Evolutionary conservation across 129 eudicot species (phyloP), one percentile per base, ranked within the genome.

Genomic region (Dittrichia graveolens): DNA sequence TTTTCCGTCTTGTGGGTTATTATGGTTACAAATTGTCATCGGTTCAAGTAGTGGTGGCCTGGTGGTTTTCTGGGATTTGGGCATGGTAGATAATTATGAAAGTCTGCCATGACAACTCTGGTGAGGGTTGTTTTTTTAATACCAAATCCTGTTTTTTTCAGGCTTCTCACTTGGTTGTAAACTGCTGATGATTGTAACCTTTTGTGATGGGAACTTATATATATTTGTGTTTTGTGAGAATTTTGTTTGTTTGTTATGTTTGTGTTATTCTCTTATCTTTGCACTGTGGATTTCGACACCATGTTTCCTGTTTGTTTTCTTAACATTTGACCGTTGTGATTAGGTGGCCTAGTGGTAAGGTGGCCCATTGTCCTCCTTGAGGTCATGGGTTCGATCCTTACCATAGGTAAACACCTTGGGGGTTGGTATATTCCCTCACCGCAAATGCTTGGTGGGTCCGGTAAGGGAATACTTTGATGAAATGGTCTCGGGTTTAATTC

Each of bases 1-100:
- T 72, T 61, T 79, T 59, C 56, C 31, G 31, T 24, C 31, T 24
- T 24, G 31, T 24, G 31, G 31, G 31, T 24, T 24, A 2, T 81
- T 82, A 84, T 44, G 74, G 60, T 77, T 77, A 69, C 76, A 42
- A 35, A 8, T 7, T 59, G 74, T 71, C 31, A 74, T 63, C 75
- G 77, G 80, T 78, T 78, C 58, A 39, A 64, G 54, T n/a, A 14
- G 69, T 65, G 78, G 82, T 53, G 54, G 79, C 65, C 80, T 83
- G 72, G 80, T 86, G 74, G 48, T 52, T 74, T 69, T 75, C 34
- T 41, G 84, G 89, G 91, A 80, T 85, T 82, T 81, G 94, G 93
- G 77, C 77, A 43, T 85, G 85, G 93, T 83, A 77, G 85, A 34
- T 18, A 74, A 8, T 50, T 54, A 35, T 71, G 41, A n/a, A 1